phyloP scores from a whole-genome alignment of 805 yeast species.

The Cyberlindnera subsufficiens region DNA sequence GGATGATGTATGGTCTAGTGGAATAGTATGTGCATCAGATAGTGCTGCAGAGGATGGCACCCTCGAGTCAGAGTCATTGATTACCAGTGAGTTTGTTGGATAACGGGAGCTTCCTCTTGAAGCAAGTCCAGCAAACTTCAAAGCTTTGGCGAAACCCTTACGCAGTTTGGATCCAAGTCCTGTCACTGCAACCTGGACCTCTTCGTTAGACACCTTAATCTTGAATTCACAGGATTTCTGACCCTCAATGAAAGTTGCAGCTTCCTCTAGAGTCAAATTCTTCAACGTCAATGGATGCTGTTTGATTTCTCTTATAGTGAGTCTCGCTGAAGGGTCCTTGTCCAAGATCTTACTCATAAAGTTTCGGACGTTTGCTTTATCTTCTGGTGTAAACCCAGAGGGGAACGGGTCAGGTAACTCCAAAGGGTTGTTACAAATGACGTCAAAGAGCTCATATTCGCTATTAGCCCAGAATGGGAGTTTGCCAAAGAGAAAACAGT shows the following conservation, averaged over 20 bases:
- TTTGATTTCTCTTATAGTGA: slow-evolving; percentile 68
- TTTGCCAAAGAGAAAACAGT: slow-evolving; percentile 79
- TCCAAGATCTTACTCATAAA: slow-evolving; percentile 54
- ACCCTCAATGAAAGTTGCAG: slow-evolving; percentile 16
- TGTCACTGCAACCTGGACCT: slow-evolving; percentile 69
- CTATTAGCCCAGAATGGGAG: slow-evolving; percentile 86
- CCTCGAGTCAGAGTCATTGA: background rate
- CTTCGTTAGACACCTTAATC: slow-evolving; percentile 59
- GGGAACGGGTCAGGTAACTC: slow-evolving; percentile 57
- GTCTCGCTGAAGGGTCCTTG: slow-evolving; percentile 65
- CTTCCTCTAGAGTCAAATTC: slow-evolving; percentile 30
- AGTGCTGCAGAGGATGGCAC: background rate
- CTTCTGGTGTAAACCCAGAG: slow-evolving; percentile 29
- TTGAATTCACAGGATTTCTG: slow-evolving; percentile 24
- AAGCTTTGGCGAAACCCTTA: slow-evolving; percentile 22
- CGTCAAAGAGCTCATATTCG: slow-evolving; percentile 80
- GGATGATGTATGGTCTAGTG: background rate
- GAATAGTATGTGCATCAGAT: background rate
- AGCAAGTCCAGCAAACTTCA: slow-evolving; percentile 20
- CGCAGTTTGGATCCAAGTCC: slow-evolving; percentile 70
- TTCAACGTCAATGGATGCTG: slow-evolving; percentile 62
- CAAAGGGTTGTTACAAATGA: slow-evolving; percentile 59
- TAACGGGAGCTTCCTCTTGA: background rate
- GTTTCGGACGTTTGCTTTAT: slow-evolving; percentile 42
- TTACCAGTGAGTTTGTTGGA: background rate